Evolutionary conservation across 192 early-diverging fungal species (phyloP).

Genomic region (Rhizophagus clarus): DNA sequence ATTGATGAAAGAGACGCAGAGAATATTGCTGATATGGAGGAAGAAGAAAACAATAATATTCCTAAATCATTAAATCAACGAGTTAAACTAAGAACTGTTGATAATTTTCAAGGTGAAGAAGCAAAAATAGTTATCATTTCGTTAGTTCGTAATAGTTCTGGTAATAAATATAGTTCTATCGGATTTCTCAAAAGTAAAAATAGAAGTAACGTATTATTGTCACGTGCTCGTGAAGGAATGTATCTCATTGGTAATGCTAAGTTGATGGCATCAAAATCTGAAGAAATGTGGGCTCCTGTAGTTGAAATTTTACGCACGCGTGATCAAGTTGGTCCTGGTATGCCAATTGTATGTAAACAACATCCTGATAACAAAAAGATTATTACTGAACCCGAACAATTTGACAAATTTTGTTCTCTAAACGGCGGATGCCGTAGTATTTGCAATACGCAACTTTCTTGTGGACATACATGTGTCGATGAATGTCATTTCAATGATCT

Average conservation of each 20-base stretch:
- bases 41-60: background rate
- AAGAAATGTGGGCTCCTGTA: background rate
- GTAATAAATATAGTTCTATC: conserved; percentile 35
- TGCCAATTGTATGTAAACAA: conserved; percentile 51
- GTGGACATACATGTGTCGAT: no score
- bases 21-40: conserved; percentile 34
- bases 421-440: no score
- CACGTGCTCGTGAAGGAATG: conserved; percentile 2
- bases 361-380: conserved; percentile 43
- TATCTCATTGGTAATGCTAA: conserved; percentile 25
- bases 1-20: conserved; percentile 14
- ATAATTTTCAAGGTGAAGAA: conserved; percentile 38
- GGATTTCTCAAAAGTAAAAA: conserved; percentile 60
- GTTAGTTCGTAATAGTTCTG: conserved; percentile 40
- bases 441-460: no score
- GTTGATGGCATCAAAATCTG: conserved; percentile 34
- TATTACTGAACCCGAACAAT: conserved; percentile 31
- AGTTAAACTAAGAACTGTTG: conserved; percentile 44
- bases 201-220: conserved; percentile 59
- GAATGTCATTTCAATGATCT: no score
- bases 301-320: conserved; percentile 36
- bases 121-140: conserved; percentile 42
- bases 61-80: conserved; percentile 7
- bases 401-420: conserved; percentile 35
- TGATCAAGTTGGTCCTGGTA: conserved; percentile 40